Evolutionary conservation across 2,329 filamentous ascomycete species (phyloP), one percentile per base, ranked within the genome.

Genomic region (Chrysoporthe austroafricana): DNA sequence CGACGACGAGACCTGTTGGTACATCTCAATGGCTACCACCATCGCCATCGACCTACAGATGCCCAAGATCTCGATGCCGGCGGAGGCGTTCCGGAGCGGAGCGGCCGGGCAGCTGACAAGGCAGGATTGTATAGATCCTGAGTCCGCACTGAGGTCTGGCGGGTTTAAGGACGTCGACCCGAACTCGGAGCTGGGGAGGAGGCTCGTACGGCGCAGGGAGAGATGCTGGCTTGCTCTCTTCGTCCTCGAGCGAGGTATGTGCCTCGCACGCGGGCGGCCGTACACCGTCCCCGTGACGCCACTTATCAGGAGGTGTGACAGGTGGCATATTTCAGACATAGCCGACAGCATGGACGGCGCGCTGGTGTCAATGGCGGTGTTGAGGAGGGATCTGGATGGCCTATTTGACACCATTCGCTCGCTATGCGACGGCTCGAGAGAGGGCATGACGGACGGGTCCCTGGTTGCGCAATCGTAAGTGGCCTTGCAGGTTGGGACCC

Each of bases 241-340:
- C 74, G 90, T 92, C 0, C 83, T 93, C 0, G 90, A 93, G 73
- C 82, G 90, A 77, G 90, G 90, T 82, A 90, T 92, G 74, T 92
- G 90, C 59, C 78, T 93, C 7, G 90, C 90, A 0, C 85, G 90
- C 66, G 90, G 90, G 7, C 82, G 90, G 70, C 89, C 84, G 32
- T 92, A 90, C 72, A 89, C 88, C 0, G 85, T 92, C 0, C 90
- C 90, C 0, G 82, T 89, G 62, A 91, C 90, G 1, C 84, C 86
- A 1, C 81, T 91, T 0, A 83, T 93, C 26, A 86, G 88, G 70
- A 85, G 87, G 60, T 92, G 90, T 71, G 90, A 93, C 70, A 81
- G 83, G 8, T 93, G 90, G 90, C 90, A 92, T 71, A 78, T 85
- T 16, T 88, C 86, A 9, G 82, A 84, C 44, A 82, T 89, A 64